Conservation (phyloP, 192 early-diverging fungal genomes). For the Jimgerdemannia lactiflua region DNA sequence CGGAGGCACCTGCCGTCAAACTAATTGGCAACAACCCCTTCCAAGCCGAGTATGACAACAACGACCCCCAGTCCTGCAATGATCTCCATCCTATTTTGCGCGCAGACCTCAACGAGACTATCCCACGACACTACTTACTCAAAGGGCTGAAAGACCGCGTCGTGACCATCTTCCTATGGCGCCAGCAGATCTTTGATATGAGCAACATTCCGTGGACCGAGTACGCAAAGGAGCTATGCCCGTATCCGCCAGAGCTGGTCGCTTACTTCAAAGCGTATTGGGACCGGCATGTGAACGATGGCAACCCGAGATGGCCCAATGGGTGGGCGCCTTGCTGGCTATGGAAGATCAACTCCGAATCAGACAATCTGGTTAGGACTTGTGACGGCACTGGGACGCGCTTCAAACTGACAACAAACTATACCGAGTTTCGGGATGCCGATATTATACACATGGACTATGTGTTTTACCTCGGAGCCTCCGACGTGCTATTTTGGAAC, state of each 20-base stretch:
- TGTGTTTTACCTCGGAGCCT: slow-evolving; percentile 1
- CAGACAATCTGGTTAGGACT: not conserved
- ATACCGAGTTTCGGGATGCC: slow-evolving; percentile 22
- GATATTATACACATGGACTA: slow-evolving; percentile 21
- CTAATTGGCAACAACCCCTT: not conserved
- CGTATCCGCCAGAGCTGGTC: not conserved
- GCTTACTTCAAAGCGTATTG: not conserved
- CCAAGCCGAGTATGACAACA: not conserved
- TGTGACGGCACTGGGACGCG: not conserved
- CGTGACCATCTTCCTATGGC: not conserved
- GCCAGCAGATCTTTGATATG: not conserved
- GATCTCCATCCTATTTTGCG: not conserved
- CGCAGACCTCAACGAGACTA: not conserved
- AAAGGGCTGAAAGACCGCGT: not conserved
- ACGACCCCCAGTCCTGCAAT: not conserved
- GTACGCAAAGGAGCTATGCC: not conserved
- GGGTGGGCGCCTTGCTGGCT: not conserved
- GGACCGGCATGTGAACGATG: not conserved
- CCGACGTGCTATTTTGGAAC: slow-evolving; percentile 14
- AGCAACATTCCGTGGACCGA: not conserved
- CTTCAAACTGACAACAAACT: slow-evolving; percentile 9
- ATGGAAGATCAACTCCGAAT: not conserved
- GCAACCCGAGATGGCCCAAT: not conserved
- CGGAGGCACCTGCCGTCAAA: too few species aligned
- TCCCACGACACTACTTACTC: not conserved